These are phyloP conservation scores for Nidularia pulvinata DNA, from an alignment of 768 basidiomycete genomes.

Conservation along the genomic window DNA sequence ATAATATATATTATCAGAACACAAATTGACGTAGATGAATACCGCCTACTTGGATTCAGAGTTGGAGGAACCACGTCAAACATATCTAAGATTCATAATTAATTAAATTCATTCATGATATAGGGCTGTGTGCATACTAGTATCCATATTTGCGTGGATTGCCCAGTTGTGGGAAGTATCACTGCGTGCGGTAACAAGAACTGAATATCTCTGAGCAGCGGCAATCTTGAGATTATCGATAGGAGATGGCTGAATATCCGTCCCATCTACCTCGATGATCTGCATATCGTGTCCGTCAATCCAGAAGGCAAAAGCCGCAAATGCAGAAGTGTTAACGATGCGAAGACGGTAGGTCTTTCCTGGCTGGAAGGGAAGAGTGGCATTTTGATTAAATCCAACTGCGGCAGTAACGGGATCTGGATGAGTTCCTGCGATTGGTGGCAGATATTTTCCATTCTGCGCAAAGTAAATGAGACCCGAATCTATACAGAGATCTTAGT, in stretches of 20 bases:
- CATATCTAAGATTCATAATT: neutral
- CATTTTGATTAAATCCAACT: slow-evolving; percentile 87
- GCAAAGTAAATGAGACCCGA: neutral
- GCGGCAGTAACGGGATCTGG: slow-evolving; percentile 48
- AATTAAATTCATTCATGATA: neutral
- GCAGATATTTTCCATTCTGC: neutral
- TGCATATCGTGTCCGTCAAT: slow-evolving; percentile 87
- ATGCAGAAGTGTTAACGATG: slow-evolving; percentile 78
- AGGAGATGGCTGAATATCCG: neutral
- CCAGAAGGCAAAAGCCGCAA: slow-evolving; percentile 81
- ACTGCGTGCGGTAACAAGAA: neutral
- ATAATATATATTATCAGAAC: neutral
- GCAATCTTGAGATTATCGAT: neutral
- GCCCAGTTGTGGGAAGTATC: neutral
- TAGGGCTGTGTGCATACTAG: neutral
- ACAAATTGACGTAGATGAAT: neutral
- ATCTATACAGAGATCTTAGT: neutral
- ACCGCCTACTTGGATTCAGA: neutral
- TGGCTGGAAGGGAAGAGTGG: slow-evolving; percentile 78
- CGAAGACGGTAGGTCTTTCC: slow-evolving; percentile 92
- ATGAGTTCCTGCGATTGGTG: neutral
- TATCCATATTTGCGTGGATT: neutral
- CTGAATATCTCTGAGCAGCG: neutral
- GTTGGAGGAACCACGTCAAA: neutral
- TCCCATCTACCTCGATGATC: neutral